Percentiles rank a stretch among this genome's conserved stretches.
Evolutionary conservation across 1,139 yeast genomes (phyloP).

Genomic region (Saccharomyces hybrid): DNA sequence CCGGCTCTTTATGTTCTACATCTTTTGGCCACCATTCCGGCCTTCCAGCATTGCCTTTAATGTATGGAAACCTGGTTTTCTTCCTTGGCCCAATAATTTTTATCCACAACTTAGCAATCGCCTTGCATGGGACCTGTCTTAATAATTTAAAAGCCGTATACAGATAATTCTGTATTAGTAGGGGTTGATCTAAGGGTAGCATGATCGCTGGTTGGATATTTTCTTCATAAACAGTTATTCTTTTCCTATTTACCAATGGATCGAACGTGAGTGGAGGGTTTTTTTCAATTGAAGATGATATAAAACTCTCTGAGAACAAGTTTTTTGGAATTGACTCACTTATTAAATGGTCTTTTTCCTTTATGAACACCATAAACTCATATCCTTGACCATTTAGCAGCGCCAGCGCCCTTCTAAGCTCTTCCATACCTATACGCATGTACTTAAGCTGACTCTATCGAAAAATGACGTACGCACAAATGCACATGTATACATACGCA

Average conservation of each 20-base stretch:
- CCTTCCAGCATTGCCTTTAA: constrained; percentile 38
- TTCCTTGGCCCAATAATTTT: constrained; percentile 57
- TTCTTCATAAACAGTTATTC: neutral
- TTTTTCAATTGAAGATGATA: neutral
- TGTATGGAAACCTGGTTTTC: constrained; percentile 59
- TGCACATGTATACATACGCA: neutral
- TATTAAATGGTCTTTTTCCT: neutral
- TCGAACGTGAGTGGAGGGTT: neutral
- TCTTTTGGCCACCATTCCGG: constrained; percentile 68
- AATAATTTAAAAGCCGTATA: constrained; percentile 26
- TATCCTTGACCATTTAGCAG: neutral
- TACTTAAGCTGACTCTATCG: neutral
- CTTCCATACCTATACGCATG: neutral
- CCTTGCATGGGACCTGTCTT: constrained; percentile 53
- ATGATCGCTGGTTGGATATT: neutral
- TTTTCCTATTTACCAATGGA: neutral
- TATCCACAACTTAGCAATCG: constrained; percentile 62
- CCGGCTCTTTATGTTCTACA: constrained; percentile 64
- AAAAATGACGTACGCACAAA: neutral
- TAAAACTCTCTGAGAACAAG: neutral
- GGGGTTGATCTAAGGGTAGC: constrained; percentile 4
- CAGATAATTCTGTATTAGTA: constrained; percentile 9
- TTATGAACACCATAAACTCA: constrained; percentile 2
- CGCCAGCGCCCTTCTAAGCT: neutral
- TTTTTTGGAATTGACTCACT: neutral